Evolutionary conservation across 768 basidiomycete species (phyloP), one percentile per base, ranked within the genome.

Genomic region (Tricholoma terreum): DNA sequence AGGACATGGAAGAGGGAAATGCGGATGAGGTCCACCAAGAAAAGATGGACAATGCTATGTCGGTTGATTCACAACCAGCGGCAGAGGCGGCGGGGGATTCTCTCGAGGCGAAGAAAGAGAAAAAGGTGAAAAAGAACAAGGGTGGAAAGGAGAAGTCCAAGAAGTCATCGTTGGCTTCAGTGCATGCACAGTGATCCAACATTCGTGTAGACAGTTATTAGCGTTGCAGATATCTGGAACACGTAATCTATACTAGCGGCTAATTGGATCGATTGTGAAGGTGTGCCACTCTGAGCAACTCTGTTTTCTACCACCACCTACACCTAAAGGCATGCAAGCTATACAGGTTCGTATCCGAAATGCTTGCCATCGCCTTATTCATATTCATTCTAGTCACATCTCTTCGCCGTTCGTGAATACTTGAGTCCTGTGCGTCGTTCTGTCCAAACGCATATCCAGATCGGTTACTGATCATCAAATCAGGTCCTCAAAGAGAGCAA

Each of bases 401-500:
- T 49, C 24, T 66, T 62, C 57, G 57, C 60, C 14, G 86, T 97
- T 58, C 86, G 96, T 65, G 96, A 98, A 71, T 94, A 96, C 72
- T 87, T 98, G 58, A 90, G 87, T 65, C 92, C 91, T 17, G 92
- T 92, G 73, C 15, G 51, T 50, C 54, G 21, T 43, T 40, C 30
- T 17, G 50, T 51, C 33, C 40, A 21, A 52, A 58, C 58, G 64
- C 60, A 57, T 55, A 60, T 42, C 60, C 50, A 63, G 71, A 73
- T 69, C 66, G 67, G 59, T 68, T 73, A 71, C 60, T 65, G 62
- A 69, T 69, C 65, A 58, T 63, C 69, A 38, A 61, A 63, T 42
- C 61, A 97, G 94, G 94, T 99, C 21, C 84, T 98, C 63, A 92
- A 88, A 68, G 95, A 98, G 77, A 94, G 91, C 77, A 98, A 98